phyloP scores from a whole-genome alignment of 1,284 basidiomycete species.

The Nidula niveotomentosa region DNA sequence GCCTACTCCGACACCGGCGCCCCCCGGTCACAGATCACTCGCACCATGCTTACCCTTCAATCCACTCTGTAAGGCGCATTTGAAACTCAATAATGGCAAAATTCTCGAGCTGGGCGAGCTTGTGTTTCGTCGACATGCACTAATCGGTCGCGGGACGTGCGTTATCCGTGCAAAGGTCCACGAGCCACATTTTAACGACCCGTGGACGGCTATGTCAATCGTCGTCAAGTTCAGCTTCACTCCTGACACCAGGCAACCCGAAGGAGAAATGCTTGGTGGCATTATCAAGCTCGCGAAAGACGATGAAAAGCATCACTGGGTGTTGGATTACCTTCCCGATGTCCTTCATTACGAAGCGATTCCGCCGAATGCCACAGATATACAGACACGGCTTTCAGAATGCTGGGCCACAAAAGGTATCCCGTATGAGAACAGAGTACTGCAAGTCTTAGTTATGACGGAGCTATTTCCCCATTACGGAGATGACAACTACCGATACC shows the following conservation, averaged over 20 bases:
- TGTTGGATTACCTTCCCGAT: background rate
- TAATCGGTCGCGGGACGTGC: constrained; percentile 12
- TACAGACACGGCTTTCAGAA: background rate
- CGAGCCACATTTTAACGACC: background rate
- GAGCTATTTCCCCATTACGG: constrained; percentile 7
- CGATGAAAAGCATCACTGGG: background rate
- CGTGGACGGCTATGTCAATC: constrained; percentile 1
- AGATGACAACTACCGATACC: background rate
- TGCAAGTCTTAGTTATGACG: constrained; percentile 8
- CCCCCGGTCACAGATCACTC: background rate
- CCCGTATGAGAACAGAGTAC: background rate
- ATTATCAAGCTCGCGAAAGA: background rate
- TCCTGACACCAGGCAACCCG: constrained; percentile 3
- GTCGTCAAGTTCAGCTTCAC: constrained; percentile 14
- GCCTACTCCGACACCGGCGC: background rate
- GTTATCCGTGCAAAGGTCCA: constrained; percentile 7
- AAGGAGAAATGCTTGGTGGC: constrained; percentile 4
- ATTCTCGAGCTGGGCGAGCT: constrained; percentile 5
- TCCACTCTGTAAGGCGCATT: background rate
- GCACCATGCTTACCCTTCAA: background rate
- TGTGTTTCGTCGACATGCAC: constrained; percentile 5
- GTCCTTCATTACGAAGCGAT: background rate
- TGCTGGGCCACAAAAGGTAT: background rate
- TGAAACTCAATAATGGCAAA: background rate
- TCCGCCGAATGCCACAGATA: background rate